A percentile compares a stretch with the other conserved stretches of the same genome.
These are phyloP conservation scores for Pleodorina starrii DNA, from an alignment of 139 green algal species.

Conservation along the genomic window DNA sequence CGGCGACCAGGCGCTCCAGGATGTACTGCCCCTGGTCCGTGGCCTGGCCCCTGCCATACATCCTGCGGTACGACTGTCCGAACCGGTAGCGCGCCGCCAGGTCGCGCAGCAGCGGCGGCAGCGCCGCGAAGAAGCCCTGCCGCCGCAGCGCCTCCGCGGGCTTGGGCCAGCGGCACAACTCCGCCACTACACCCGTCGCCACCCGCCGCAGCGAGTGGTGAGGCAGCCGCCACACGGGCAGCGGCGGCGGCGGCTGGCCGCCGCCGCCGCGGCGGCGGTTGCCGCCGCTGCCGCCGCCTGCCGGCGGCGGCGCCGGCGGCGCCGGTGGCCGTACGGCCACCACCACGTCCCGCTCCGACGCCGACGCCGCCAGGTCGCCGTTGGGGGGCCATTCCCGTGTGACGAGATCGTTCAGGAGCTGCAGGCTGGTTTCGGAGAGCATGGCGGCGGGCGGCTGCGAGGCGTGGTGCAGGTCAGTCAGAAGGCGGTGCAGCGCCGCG, in stretches of 20 bases:
- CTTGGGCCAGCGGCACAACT: neutral
- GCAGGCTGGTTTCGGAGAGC: neutral
- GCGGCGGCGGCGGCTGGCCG: neutral
- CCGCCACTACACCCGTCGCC: neutral
- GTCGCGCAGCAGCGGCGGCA: neutral
- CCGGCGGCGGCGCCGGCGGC: too few relatives aligned
- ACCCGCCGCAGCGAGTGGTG: neutral
- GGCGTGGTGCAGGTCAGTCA: neutral
- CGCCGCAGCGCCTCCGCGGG: neutral
- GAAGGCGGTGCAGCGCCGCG: neutral
- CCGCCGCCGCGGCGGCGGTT: neutral
- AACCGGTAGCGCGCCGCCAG: slow-evolving; percentile 7
- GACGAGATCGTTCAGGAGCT: neutral
- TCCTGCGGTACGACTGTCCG: neutral
- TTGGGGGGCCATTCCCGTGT: neutral
- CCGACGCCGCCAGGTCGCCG: neutral
- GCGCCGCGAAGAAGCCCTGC: neutral
- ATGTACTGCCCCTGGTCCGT: slow-evolving; percentile 17
- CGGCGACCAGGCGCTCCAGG: neutral
- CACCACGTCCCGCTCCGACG: neutral
- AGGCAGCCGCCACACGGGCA: neutral
- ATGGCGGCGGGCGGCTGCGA: neutral
- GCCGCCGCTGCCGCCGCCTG: neutral
- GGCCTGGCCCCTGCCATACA: neutral
- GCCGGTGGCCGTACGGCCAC: neutral